A percentile compares a stretch with the other conserved stretches of the same genome.
These are phyloP conservation scores for Solanum sejunctum DNA, from an alignment of 257 asterid genomes.

Conservation along the genomic window DNA sequence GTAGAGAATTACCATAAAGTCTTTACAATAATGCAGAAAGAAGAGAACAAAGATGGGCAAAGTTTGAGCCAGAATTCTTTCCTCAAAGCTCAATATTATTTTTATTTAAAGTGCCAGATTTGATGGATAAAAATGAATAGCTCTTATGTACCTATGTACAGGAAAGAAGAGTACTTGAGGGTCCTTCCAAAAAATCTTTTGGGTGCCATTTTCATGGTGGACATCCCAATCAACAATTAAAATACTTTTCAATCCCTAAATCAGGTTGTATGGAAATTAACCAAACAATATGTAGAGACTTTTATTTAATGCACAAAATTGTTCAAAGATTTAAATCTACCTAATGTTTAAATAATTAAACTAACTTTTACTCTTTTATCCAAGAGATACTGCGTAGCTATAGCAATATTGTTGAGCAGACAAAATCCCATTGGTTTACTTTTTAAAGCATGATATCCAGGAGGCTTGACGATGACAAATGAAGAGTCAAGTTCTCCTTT, in stretches of 20 bases:
- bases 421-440: slow-evolving; percentile 90
- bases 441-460: slow-evolving; percentile 51
- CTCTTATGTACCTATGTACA: too few species aligned
- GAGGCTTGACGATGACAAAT: too few species aligned
- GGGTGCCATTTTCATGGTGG: too few species aligned
- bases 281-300: background rate
- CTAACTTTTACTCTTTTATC: slow-evolving; percentile 54
- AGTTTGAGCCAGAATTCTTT: background rate
- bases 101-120: background rate
- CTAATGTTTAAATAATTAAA: background rate
- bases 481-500: too few species aligned
- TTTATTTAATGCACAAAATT: background rate
- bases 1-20: background rate
- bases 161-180: too few species aligned
- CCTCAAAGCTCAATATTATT: background rate
- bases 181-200: too few species aligned
- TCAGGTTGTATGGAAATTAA: slow-evolving; percentile 34
- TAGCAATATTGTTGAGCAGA: slow-evolving; percentile 72
- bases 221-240: too few species aligned
- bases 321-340: slow-evolving; percentile 1
- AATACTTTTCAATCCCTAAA: slow-evolving; percentile 28
- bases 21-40: background rate
- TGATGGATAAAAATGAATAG: background rate
- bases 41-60: background rate
- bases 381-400: slow-evolving; percentile 65